phyloP scores from a whole-genome alignment of 768 basidiomycete genomes.

The Udeniomyces megalosporus region DNA sequence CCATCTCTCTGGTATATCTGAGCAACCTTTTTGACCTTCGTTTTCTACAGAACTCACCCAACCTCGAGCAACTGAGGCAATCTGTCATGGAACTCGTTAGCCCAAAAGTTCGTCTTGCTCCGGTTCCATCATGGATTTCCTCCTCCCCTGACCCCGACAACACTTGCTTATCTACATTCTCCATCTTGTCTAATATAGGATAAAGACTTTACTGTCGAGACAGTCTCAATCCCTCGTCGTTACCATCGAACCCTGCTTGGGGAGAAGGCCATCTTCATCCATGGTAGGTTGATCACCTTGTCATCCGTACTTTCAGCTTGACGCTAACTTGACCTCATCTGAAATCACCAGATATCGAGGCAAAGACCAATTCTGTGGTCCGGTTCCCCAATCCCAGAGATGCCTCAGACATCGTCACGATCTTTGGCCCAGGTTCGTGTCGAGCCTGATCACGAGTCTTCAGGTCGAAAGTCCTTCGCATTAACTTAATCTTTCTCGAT shows the following conservation, averaged over 20 bases:
- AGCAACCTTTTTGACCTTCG: background rate
- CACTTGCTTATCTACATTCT: background rate
- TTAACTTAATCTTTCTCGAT: no score
- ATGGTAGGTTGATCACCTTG: constrained; percentile 20
- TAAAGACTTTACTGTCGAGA: constrained; percentile 90
- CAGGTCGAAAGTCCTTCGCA: no score
- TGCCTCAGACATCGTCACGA: constrained; percentile 86
- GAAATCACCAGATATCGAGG: constrained; percentile 85
- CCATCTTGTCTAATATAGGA: constrained; percentile 39
- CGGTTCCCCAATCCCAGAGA: constrained; percentile 80
- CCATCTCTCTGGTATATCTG: background rate
- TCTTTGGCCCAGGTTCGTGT: constrained; percentile 54
- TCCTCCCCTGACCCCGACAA: no score
- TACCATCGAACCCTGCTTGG: constrained; percentile 90
- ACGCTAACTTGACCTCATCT: no score
- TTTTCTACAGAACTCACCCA: constrained; percentile 58
- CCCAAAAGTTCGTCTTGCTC: constrained; percentile 54
- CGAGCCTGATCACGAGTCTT: no score
- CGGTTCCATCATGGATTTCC: no score
- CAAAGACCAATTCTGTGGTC: constrained; percentile 84
- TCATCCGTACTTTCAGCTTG: no score
- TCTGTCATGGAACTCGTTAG: constrained; percentile 95
- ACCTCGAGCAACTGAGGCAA: constrained; percentile 84
- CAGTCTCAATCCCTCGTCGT: constrained; percentile 77
- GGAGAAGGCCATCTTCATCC: constrained; percentile 92